These are phyloP conservation scores for Dissophora ornata DNA, from an alignment of 192 early-diverging fungal genomes.

Conservation along the genomic window DNA sequence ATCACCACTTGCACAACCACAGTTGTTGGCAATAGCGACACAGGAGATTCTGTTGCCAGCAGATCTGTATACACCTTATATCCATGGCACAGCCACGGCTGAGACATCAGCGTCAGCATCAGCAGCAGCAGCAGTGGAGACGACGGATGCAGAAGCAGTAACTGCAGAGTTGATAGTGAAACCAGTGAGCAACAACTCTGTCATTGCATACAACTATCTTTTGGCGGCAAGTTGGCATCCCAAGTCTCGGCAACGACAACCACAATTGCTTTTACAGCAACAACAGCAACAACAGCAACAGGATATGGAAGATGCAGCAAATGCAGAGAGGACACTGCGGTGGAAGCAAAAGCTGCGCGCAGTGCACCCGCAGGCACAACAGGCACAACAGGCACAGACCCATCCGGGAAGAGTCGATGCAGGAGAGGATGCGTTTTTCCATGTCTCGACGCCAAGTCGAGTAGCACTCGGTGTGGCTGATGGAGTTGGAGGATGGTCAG, in stretches of 20 bases:
- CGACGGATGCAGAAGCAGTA: background rate
- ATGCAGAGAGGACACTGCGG: slow-evolving; percentile 15
- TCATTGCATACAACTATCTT: slow-evolving; percentile 43
- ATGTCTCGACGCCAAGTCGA: slow-evolving; percentile 61
- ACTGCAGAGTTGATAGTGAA: too few species aligned
- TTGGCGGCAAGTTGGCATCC: slow-evolving; percentile 48
- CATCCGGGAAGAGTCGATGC: slow-evolving; percentile 66
- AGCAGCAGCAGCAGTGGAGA: too few species aligned
- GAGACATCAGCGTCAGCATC: slow-evolving; percentile 4
- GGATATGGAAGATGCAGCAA: slow-evolving; percentile 8
- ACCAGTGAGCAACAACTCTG: slow-evolving; percentile 2
- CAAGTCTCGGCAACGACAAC: slow-evolving; percentile 19
- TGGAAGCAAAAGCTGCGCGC: slow-evolving; percentile 25
- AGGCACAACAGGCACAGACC: too few species aligned
- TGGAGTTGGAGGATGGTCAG: slow-evolving; percentile 70
- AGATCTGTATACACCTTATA: background rate
- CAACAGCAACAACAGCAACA: slow-evolving; percentile 12
- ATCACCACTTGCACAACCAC: background rate
- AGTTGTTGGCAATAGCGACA: slow-evolving; percentile 1
- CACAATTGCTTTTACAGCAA: slow-evolving; percentile 7
- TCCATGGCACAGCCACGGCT: slow-evolving; percentile 5
- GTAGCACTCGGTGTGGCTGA: slow-evolving; percentile 68
- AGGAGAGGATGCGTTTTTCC: slow-evolving; percentile 69
- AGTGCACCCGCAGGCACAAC: too few species aligned
- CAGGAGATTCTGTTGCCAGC: slow-evolving; percentile 12